Conservation (phyloP, 139 green algal species). For the Micromonas commoda region DNA sequence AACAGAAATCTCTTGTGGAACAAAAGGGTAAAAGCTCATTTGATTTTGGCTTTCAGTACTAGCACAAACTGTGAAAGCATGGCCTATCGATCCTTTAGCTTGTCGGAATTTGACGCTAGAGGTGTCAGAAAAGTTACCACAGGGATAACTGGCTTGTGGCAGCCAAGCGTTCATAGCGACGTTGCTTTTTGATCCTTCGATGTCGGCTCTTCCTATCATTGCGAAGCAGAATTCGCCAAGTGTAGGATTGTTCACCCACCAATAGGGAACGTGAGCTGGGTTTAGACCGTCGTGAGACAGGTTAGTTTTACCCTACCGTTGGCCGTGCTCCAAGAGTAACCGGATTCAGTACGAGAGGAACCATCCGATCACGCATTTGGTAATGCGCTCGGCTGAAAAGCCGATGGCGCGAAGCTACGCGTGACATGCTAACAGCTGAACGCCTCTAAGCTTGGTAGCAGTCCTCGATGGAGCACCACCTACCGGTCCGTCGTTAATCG, state of each 20-base stretch:
- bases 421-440: constrained; percentile 75
- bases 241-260: constrained; percentile 70
- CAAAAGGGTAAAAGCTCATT: constrained; percentile 92
- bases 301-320: constrained; percentile 68
- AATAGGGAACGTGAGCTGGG: constrained; percentile 76
- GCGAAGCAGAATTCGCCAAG: constrained; percentile 61
- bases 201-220: constrained; percentile 62
- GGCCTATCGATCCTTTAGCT: constrained; percentile 88
- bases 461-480: constrained; percentile 57
- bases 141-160: constrained; percentile 88
- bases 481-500: constrained; percentile 62
- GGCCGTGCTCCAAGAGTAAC: constrained; percentile 70
- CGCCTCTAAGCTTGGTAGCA: constrained; percentile 72
- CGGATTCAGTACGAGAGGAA: constrained; percentile 87
- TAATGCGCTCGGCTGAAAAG: constrained; percentile 71
- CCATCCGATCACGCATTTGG: constrained; percentile 75
- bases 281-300: constrained; percentile 57
- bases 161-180: constrained; percentile 75
- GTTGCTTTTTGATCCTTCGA: constrained; percentile 61
- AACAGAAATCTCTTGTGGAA: constrained; percentile 90
- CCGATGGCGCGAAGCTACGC: constrained; percentile 76
- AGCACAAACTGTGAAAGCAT: constrained; percentile 86
- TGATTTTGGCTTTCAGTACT: constrained; percentile 94
- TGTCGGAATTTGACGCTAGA: constrained; percentile 81
- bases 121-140: constrained; percentile 85